phyloP scores from a whole-genome alignment of 352 stramenopile species.

The Globisporangium recalcitrans region DNA sequence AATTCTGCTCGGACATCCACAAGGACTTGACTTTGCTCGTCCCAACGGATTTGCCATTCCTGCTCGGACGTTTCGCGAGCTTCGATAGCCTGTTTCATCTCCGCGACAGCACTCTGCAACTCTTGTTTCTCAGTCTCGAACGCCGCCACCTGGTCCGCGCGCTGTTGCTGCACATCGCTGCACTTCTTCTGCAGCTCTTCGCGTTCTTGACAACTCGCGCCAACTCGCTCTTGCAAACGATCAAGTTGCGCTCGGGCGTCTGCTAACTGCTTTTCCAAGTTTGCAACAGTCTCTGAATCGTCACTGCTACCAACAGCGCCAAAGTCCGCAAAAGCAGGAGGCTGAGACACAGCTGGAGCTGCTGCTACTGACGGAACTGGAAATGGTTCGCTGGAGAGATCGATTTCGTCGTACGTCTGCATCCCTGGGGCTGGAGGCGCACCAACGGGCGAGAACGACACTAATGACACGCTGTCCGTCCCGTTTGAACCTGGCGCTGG shows the following conservation, averaged over 20 bases:
- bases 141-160: constrained; percentile 10
- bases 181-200: constrained; percentile 20
- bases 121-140: constrained; percentile 14
- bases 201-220: background rate
- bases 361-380: background rate
- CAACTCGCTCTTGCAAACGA: constrained; percentile 19
- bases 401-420: constrained; percentile 50
- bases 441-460: constrained; percentile 36
- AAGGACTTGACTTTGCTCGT: constrained; percentile 8
- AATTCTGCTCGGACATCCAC: constrained; percentile 2
- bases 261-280: constrained; percentile 11
- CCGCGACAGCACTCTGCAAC: constrained; percentile 25
- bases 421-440: constrained; percentile 8
- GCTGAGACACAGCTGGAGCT: background rate
- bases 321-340: background rate
- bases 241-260: constrained; percentile 11
- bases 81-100: constrained; percentile 19
- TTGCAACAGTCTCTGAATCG: constrained; percentile 2
- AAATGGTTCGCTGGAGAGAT: constrained; percentile 33
- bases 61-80: constrained; percentile 9
- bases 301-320: background rate
- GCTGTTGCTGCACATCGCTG: constrained; percentile 21
- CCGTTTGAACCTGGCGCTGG: background rate
- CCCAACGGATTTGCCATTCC: constrained; percentile 15
- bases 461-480: constrained; percentile 29